These are phyloP conservation scores for Tricholoma terreum DNA, from an alignment of 768 basidiomycete species.

Conservation along the genomic window DNA sequence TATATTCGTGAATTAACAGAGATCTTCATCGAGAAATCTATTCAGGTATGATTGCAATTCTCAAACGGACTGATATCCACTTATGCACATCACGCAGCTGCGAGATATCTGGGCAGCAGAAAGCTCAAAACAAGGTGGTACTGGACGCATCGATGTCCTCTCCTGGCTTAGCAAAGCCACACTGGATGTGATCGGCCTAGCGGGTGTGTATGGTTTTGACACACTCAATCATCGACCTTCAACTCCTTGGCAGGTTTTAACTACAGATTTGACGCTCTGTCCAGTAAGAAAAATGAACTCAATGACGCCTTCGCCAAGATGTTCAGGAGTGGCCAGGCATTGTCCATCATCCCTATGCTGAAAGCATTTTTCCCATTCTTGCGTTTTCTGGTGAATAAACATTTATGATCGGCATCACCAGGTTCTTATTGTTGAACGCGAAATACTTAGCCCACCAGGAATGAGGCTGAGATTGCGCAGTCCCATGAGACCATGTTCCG, in stretches of 20 bases:
- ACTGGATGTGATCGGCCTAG: conserved; percentile 74
- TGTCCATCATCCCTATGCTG: conserved; percentile 23
- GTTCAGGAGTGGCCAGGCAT: conserved; percentile 35
- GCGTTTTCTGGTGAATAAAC: conserved; percentile 27
- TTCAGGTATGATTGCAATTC: conserved; percentile 32
- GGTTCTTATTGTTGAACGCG: background rate
- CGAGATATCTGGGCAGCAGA: conserved; percentile 44
- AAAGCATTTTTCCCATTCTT: conserved; percentile 29
- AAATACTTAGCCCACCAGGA: conserved; percentile 10
- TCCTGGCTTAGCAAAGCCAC: conserved; percentile 66
- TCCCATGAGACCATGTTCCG: conserved; percentile 33
- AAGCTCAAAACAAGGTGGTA: conserved; percentile 19
- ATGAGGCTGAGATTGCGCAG: conserved; percentile 7
- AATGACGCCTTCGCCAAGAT: conserved; percentile 44
- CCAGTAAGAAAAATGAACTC: conserved; percentile 38
- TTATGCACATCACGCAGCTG: conserved; percentile 29
- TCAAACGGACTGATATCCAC: background rate
- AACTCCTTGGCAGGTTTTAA: conserved; percentile 27
- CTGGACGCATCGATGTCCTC: conserved; percentile 51
- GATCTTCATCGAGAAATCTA: conserved; percentile 54
- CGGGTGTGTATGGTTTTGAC: conserved; percentile 46
- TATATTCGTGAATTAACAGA: conserved; percentile 57
- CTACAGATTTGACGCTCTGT: conserved; percentile 25
- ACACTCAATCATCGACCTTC: conserved; percentile 6
- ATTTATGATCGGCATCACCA: too few relatives aligned